Evolutionary conservation across 2,329 filamentous ascomycete species (phyloP).

Genomic region (Plectosphaerella sp.): DNA sequence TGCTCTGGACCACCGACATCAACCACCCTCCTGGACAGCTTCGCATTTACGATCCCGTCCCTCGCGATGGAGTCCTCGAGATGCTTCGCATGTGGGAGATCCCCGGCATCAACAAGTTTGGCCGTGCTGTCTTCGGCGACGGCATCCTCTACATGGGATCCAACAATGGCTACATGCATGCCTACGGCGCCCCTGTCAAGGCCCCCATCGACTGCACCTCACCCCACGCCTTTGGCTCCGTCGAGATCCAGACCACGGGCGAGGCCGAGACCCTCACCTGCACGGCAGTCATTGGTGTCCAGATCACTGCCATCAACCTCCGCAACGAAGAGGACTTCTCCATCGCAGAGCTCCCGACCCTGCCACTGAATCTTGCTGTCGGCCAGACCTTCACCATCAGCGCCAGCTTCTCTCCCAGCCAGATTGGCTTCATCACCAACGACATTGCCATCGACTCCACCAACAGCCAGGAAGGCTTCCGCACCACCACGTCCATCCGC

Average conservation of each 20-base stretch:
- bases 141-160: conserved; percentile 51
- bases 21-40: conserved; percentile 40
- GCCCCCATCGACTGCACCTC: conserved; percentile 49
- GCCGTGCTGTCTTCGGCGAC: conserved; percentile 53
- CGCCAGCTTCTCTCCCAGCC: conserved; percentile 37
- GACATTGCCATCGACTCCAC: conserved; percentile 44
- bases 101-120: conserved; percentile 50
- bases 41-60: conserved; percentile 48
- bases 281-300: conserved; percentile 37
- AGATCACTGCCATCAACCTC: conserved; percentile 32
- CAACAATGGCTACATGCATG: conserved; percentile 46
- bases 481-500: conserved; percentile 38
- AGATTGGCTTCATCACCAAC: conserved; percentile 42
- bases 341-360: conserved; percentile 26
- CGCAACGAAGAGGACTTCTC: conserved; percentile 27
- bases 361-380: conserved; percentile 22
- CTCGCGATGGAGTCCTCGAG: conserved; percentile 37
- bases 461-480: conserved; percentile 40
- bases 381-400: conserved; percentile 37
- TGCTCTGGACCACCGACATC: conserved; percentile 53
- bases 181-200: conserved; percentile 51
- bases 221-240: conserved; percentile 40
- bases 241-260: conserved; percentile 26
- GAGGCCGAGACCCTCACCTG: conserved; percentile 36
- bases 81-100: conserved; percentile 48